Conservation (phyloP, 495 filamentous ascomycete species). For the Oleoguttula mirabilis region DNA sequence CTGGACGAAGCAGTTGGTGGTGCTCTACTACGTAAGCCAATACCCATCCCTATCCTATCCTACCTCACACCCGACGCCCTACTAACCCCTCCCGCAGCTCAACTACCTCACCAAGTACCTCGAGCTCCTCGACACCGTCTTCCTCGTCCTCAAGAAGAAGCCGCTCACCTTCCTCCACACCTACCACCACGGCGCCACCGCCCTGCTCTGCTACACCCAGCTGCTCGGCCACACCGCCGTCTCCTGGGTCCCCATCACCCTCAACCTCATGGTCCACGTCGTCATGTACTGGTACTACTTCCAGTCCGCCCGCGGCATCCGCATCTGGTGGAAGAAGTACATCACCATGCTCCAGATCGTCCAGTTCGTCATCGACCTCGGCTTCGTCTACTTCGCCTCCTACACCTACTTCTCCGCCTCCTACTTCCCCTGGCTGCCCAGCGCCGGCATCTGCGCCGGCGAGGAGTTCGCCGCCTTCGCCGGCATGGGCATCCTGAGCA, state of each 20-base stretch:
- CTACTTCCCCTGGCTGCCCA: slow-evolving; percentile 81
- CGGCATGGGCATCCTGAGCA: slow-evolving; percentile 80
- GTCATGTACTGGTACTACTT: slow-evolving; percentile 69
- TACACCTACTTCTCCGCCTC: slow-evolving; percentile 53
- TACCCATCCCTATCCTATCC: not conserved
- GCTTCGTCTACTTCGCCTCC: slow-evolving; percentile 36
- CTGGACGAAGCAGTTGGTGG: slow-evolving; percentile 66
- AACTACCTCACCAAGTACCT: slow-evolving; percentile 80
- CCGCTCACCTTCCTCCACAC: slow-evolving; percentile 77
- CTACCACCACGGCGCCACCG: slow-evolving; percentile 76
- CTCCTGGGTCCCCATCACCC: slow-evolving; percentile 63
- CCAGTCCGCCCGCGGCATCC: slow-evolving; percentile 68
- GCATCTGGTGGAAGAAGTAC: slow-evolving; percentile 86
- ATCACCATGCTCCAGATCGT: slow-evolving; percentile 76
- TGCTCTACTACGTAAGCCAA: slow-evolving; percentile 63
- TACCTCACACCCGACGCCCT: not conserved
- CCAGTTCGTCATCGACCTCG: slow-evolving; percentile 70
- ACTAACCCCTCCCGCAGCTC: slow-evolving; percentile 39
- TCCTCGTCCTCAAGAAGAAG: slow-evolving; percentile 81
- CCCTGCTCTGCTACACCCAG: slow-evolving; percentile 76
- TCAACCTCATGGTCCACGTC: slow-evolving; percentile 69
- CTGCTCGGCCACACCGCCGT: slow-evolving; percentile 67
- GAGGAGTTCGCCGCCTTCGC: slow-evolving; percentile 96
- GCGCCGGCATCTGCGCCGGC: slow-evolving; percentile 73
- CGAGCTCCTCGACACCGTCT: slow-evolving; percentile 68